These are phyloP conservation scores for Starmera caribaea DNA, from an alignment of 805 yeast species.

Conservation along the genomic window DNA sequence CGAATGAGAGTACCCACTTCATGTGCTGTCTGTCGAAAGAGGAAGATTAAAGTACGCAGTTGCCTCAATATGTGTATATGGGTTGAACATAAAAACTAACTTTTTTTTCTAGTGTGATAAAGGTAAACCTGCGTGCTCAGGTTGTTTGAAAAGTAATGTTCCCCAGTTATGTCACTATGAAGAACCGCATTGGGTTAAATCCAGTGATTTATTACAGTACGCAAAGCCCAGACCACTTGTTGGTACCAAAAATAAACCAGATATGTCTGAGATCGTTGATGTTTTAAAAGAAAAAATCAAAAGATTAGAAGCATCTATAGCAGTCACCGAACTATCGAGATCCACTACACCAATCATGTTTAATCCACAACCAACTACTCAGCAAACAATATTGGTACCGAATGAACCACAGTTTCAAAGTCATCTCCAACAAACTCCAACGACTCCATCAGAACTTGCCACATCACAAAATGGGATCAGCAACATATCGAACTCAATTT, in stretches of 20 bases:
- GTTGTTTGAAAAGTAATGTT: conserved; percentile 48
- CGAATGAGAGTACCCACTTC: conserved; percentile 39
- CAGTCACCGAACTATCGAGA: conserved; percentile 22
- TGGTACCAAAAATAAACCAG: no score
- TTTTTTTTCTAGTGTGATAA: conserved; percentile 29
- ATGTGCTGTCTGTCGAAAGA: conserved; percentile 36
- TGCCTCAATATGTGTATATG: no score
- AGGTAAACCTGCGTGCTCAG: conserved; percentile 42
- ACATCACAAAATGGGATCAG: no score
- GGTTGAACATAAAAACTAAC: background rate
- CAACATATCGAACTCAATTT: no score
- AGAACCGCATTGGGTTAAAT: conserved; percentile 49
- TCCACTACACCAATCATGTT: conserved; percentile 1
- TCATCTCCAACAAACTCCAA: background rate
- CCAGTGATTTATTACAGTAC: conserved; percentile 27
- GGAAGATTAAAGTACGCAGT: conserved; percentile 30
- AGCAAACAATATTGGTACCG: background rate
- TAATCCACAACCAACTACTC: background rate
- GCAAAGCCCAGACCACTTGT: no score
- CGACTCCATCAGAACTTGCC: no score
- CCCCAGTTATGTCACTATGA: conserved; percentile 45
- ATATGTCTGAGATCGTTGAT: conserved; percentile 13
- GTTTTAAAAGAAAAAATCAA: conserved; percentile 31
- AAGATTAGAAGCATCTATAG: conserved; percentile 35
- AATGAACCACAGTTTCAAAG: background rate